These are phyloP conservation scores for Penicillium sp. DNA, from an alignment of 2,329 filamentous ascomycete genomes.

Conservation along the genomic window DNA sequence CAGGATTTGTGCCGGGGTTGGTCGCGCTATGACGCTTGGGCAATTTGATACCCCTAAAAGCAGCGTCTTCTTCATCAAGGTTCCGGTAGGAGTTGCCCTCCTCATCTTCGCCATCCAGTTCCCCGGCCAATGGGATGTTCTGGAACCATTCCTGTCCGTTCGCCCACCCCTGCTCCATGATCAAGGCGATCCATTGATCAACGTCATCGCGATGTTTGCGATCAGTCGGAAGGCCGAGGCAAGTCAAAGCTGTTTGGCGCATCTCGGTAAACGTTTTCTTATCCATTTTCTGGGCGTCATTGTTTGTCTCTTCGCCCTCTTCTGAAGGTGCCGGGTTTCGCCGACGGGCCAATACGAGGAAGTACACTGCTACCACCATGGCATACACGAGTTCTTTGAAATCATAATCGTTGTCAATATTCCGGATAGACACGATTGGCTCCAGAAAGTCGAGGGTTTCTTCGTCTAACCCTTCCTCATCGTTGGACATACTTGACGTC, in stretches of 20 bases:
- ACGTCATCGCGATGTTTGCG: conserved; percentile 51
- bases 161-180: conserved; percentile 51
- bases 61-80: conserved; percentile 32
- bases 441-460: conserved; percentile 36
- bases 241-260: conserved; percentile 38
- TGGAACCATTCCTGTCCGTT: conserved; percentile 66
- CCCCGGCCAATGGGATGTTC: conserved; percentile 49
- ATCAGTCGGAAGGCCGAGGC: conserved; percentile 40
- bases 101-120: conserved; percentile 35
- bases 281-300: conserved; percentile 35
- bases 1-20: conserved; percentile 8
- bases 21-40: conserved; percentile 27
- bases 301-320: conserved; percentile 11
- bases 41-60: conserved; percentile 19
- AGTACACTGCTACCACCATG: conserved; percentile 45
- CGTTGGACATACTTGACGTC: conserved; percentile 43
- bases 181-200: conserved; percentile 59
- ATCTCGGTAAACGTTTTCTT: conserved; percentile 44
- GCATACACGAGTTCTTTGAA: conserved; percentile 40
- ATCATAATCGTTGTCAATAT: conserved; percentile 49
- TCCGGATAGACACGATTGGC: conserved; percentile 41
- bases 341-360: conserved; percentile 51
- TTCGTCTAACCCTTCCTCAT: conserved; percentile 47
- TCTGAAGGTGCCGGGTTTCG: conserved; percentile 31
- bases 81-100: conserved; percentile 36